These are phyloP conservation scores for Sanghuangporus sanghuang DNA, from an alignment of 1,284 basidiomycete genomes.

Conservation along the genomic window DNA sequence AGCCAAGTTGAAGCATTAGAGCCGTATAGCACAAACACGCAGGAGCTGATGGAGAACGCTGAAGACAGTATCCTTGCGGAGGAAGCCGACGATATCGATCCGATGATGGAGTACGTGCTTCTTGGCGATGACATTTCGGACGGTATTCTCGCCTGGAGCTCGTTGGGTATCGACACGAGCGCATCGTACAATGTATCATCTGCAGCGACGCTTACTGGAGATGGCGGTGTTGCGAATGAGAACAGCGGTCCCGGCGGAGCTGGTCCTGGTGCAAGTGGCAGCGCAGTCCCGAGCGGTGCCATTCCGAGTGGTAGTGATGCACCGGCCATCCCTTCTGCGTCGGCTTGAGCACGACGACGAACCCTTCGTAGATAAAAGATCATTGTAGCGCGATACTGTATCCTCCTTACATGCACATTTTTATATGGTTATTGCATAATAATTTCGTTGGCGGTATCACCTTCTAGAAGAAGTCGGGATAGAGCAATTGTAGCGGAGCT, in stretches of 20 bases:
- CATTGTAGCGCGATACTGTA: neutral
- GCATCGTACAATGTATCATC: slow-evolving; percentile 1
- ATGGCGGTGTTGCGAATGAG: slow-evolving; percentile 5
- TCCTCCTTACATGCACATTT: neutral
- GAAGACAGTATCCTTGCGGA: neutral
- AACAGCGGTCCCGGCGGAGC: neutral
- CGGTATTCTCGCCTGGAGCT: slow-evolving; percentile 6
- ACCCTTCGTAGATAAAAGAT: neutral
- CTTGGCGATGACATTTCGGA: slow-evolving; percentile 6
- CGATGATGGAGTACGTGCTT: slow-evolving; percentile 7
- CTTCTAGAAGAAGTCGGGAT: too few relatives aligned
- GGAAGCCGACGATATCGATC: slow-evolving; percentile 2
- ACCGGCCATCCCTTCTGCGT: neutral
- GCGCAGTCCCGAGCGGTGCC: neutral
- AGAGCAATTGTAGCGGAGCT: too few relatives aligned
- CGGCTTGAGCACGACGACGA: neutral
- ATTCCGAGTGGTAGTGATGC: neutral
- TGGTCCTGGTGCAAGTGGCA: neutral
- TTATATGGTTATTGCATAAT: too few relatives aligned
- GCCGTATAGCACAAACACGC: slow-evolving; percentile 6
- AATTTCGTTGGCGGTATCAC: too few relatives aligned
- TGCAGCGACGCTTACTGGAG: neutral
- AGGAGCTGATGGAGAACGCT: neutral
- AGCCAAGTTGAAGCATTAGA: neutral
- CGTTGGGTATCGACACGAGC: slow-evolving; percentile 1